phyloP scores from a whole-genome alignment of 192 early-diverging fungal species.

The Backusella tuberculispora region DNA sequence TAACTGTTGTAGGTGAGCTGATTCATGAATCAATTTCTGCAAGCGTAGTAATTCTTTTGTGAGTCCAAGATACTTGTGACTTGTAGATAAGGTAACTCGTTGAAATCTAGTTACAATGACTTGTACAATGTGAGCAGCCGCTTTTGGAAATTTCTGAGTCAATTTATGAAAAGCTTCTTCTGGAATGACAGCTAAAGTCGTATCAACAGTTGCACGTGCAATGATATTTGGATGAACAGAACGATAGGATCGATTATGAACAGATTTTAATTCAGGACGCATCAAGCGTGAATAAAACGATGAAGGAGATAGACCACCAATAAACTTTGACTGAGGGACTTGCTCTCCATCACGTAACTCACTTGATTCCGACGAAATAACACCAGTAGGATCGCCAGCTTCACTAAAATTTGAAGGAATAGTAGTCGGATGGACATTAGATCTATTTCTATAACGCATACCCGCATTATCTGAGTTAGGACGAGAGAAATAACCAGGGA shows the following conservation, averaged over 20 bases:
- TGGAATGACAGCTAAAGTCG: conserved; percentile 93
- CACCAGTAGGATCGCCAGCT: not conserved
- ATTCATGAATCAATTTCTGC: conserved; percentile 82
- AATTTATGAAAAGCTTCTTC: conserved; percentile 90
- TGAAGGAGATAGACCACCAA: not conserved
- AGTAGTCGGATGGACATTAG: not conserved
- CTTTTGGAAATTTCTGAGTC: conserved; percentile 88
- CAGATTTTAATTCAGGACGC: not conserved
- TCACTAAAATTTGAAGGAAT: not conserved
- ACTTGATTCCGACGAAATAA: not conserved
- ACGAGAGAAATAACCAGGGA: not conserved
- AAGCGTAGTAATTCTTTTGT: conserved; percentile 85
- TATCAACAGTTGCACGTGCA: conserved; percentile 83
- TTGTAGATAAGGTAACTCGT: conserved; percentile 90
- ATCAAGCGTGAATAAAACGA: not conserved
- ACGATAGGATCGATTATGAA: conserved; percentile 23
- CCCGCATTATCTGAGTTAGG: not conserved
- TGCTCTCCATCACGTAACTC: not conserved
- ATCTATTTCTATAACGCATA: conserved; percentile 12
- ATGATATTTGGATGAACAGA: conserved; percentile 77
- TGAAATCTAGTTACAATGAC: conserved; percentile 96
- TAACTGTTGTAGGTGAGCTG: conserved; percentile 58
- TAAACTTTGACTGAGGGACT: not conserved
- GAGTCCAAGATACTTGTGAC: conserved; percentile 87
- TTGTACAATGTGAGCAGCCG: conserved; percentile 93